Evolutionary conservation across 139 green algal species (phyloP), one percentile per base, ranked within the genome.

Genomic region (Coelastrella sp.): DNA sequence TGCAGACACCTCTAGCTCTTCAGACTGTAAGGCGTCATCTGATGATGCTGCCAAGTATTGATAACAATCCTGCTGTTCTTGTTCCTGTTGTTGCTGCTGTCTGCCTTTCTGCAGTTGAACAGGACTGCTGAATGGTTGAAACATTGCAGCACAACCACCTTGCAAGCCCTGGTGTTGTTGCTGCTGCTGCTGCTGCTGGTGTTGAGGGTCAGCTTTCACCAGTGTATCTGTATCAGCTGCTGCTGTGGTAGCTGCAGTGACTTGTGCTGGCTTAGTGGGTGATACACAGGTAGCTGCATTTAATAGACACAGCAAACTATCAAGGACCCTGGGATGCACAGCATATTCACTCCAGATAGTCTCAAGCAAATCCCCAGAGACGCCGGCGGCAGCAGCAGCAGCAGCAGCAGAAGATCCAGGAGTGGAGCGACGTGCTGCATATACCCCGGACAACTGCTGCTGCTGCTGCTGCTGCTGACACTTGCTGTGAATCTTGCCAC

Each of bases 11-110:
- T 71, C 27, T 30, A 21, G 6, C 62, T 15, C 48, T 71, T 27
- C 57, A 34, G 62, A 30, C 62, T 71, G 62, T 30, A 7, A 30
- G 21, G 25, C 25, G 71, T 43, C 27, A 43, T 2, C 38, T 62
- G 71, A 41, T 79, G 71, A 41, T 64, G 43, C 71, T 79, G 67
- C 37, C 8, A 8, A 25, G 34, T n/a, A n/a, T n/a, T n/a, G n/a
- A n/a, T n/a, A n/a, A n/a, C n/a, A n/a, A n/a, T n/a, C n/a, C n/a
- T n/a, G n/a, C n/a, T n/a, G n/a, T n/a, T n/a, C n/a, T n/a, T n/a
- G n/a, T n/a, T n/a, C n/a, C n/a, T n/a, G n/a, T n/a, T n/a, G n/a
- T n/a, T n/a, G n/a, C n/a, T n/a, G n/a, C n/a, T n/a, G n/a, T n/a
- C n/a, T n/a, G n/a, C n/a, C n/a, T n/a, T n/a, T n/a, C n/a, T n/a